Percentiles rank a stretch among this genome's conserved stretches.
phyloP scores from a whole-genome alignment of 257 asterid species.

The Solanum rostratum region DNA sequence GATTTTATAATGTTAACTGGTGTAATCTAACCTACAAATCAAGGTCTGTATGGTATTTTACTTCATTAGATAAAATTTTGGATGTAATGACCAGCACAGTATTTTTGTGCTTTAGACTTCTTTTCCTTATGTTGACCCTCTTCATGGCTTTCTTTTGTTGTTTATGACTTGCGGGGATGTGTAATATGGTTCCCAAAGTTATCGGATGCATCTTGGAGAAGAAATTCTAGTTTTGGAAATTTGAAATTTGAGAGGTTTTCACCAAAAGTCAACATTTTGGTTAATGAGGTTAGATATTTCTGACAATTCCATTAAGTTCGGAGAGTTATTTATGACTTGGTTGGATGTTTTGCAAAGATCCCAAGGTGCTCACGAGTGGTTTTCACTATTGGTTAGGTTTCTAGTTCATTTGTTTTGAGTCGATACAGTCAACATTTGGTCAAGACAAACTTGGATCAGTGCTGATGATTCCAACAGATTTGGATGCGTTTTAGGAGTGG shows the following conservation, averaged over 20 bases:
- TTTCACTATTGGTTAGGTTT: no score
- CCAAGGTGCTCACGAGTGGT: no score
- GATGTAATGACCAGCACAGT: not conserved
- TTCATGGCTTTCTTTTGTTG: not conserved
- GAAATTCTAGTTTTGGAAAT: not conserved
- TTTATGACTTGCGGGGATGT: not conserved
- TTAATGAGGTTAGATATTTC: not conserved
- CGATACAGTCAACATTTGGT: no score
- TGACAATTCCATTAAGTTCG: not conserved
- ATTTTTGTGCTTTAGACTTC: not conserved
- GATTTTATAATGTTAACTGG: not conserved
- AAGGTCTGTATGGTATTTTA: not conserved
- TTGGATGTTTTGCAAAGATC: not conserved
- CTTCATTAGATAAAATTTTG: not conserved
- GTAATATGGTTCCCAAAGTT: not conserved
- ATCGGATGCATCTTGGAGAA: not conserved
- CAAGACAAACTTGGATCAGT: no score
- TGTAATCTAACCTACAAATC: not conserved
- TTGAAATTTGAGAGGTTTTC: not conserved
- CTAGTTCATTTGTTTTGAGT: no score
- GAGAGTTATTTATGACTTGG: not conserved
- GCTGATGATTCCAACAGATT: no score
- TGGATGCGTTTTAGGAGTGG: no score
- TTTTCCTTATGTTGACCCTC: not conserved
- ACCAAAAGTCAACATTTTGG: not conserved